Percentiles rank a stretch among this genome's conserved stretches.
phyloP scores from a whole-genome alignment of 352 stramenopile species.

The Globisporangium solare region DNA sequence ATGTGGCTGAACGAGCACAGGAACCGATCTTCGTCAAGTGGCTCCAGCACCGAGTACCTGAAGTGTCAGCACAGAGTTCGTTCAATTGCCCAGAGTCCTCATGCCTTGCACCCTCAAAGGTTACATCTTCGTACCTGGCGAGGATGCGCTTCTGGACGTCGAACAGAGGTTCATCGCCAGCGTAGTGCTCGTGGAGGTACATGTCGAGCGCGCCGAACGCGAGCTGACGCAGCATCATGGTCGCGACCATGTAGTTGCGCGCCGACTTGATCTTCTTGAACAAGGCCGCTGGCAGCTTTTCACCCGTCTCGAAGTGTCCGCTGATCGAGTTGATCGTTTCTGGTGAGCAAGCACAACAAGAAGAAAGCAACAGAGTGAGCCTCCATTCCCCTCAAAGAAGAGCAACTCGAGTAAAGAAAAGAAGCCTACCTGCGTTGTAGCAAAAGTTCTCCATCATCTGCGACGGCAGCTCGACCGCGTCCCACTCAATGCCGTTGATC shows the following conservation, averaged over 20 bases:
- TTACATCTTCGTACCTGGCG: constrained; percentile 45
- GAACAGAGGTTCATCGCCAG: constrained; percentile 86
- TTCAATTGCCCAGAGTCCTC: no score
- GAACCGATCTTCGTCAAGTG: constrained; percentile 94
- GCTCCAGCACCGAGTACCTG: constrained; percentile 82
- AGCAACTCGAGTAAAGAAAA: background rate
- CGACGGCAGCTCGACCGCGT: constrained; percentile 96
- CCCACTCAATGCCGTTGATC: constrained; percentile 98
- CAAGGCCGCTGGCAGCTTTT: constrained; percentile 90
- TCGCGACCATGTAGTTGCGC: constrained; percentile 95
- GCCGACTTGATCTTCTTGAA: constrained; percentile 96
- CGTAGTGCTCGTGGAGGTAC: constrained; percentile 76
- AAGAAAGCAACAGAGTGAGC: constrained; percentile 55
- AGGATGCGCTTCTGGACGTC: constrained; percentile 92
- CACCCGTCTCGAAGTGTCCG: constrained; percentile 80
- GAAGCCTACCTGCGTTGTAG: constrained; percentile 82
- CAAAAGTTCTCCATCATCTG: constrained; percentile 99
- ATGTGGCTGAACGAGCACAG: constrained; percentile 98
- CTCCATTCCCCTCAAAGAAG: constrained; percentile 1
- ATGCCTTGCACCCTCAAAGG: background rate
- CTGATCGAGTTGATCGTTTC: constrained; percentile 82
- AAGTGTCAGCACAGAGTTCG: background rate
- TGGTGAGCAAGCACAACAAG: constrained; percentile 23
- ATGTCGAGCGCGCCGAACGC: constrained; percentile 92
- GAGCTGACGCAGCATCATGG: constrained; percentile 94